Percentiles rank a stretch among this genome's conserved stretches.
phyloP scores from a whole-genome alignment of 129 eudicot species.

The Lonicera japonica region DNA sequence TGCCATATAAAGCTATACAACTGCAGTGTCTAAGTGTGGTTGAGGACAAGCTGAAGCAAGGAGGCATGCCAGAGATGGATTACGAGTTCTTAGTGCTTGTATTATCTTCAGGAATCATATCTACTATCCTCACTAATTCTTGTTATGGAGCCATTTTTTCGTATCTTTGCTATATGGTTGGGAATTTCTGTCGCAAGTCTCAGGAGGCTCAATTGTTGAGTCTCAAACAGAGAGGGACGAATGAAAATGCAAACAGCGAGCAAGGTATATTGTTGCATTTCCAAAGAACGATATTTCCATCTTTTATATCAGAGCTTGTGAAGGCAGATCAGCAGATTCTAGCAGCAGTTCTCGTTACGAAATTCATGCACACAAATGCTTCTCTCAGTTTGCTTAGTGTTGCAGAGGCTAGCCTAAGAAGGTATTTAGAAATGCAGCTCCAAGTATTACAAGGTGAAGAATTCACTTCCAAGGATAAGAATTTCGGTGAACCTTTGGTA shows the following conservation, averaged over 20 bases:
- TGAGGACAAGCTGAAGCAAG: constrained; percentile 63
- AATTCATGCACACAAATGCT: constrained; percentile 61
- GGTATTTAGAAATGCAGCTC: constrained; percentile 49
- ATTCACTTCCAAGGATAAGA: constrained; percentile 15
- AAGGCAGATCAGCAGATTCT: constrained; percentile 69
- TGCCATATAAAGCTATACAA: constrained; percentile 60
- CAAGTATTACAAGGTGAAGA: constrained; percentile 18
- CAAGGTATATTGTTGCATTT: constrained; percentile 32
- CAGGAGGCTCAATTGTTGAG: constrained; percentile 47
- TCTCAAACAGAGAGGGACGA: constrained; percentile 4
- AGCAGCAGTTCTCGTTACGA: constrained; percentile 76
- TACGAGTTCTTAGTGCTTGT: constrained; percentile 46
- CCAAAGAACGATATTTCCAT: constrained; percentile 47
- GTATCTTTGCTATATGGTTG: constrained; percentile 61
- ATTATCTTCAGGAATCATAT: constrained; percentile 56
- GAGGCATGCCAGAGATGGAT: constrained; percentile 47
- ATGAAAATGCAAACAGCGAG: constrained; percentile 11
- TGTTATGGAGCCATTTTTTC: constrained; percentile 57
- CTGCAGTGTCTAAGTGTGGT: constrained; percentile 56
- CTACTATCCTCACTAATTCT: constrained; percentile 46
- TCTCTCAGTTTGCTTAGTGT: constrained; percentile 70
- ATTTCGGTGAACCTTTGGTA: constrained; percentile 26
- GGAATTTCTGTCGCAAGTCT: constrained; percentile 48
- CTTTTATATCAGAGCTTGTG: constrained; percentile 75
- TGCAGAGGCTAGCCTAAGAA: constrained; percentile 70